A percentile compares a stretch with the other conserved stretches of the same genome.
These are phyloP conservation scores for Mitragyna speciosa DNA, from an alignment of 257 asterid species.

Conservation along the genomic window DNA sequence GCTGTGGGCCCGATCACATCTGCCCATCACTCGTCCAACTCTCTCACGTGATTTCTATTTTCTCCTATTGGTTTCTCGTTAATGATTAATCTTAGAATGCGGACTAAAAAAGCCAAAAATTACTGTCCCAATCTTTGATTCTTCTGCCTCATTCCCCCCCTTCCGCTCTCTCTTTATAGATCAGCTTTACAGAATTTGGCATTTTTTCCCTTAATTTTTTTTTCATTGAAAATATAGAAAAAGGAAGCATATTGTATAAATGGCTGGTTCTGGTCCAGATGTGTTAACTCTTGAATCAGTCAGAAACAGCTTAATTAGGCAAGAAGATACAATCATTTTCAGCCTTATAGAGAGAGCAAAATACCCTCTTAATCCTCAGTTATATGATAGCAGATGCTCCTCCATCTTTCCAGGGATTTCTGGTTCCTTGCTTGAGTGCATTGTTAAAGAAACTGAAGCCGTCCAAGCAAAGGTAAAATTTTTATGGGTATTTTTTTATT, in stretches of 20 bases:
- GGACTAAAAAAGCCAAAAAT: no score
- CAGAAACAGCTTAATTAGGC: conserved; percentile 64
- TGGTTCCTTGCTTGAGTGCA: conserved; percentile 47
- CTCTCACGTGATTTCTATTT: no score
- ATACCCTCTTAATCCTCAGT: conserved; percentile 38
- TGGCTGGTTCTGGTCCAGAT: conserved; percentile 4
- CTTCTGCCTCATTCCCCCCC: neutral
- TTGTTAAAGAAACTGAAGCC: conserved; percentile 68
- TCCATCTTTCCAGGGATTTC: conserved; percentile 15
- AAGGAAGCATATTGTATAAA: neutral
- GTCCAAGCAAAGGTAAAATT: conserved; percentile 70
- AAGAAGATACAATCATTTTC: conserved; percentile 80
- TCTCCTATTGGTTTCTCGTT: no score
- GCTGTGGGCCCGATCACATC: no score
- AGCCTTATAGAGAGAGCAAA: conserved; percentile 73
- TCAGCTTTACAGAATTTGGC: neutral
- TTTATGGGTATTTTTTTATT: neutral
- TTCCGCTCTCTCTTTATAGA: neutral
- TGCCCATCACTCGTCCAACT: no score
- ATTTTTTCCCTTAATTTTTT: no score
- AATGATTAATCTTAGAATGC: no score
- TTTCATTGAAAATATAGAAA: neutral
- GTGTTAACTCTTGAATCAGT: conserved; percentile 60
- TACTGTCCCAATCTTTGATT: no score
- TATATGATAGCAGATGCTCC: conserved; percentile 34